phyloP scores from a whole-genome alignment of 257 asterid species.

The Perilla frutescens region DNA sequence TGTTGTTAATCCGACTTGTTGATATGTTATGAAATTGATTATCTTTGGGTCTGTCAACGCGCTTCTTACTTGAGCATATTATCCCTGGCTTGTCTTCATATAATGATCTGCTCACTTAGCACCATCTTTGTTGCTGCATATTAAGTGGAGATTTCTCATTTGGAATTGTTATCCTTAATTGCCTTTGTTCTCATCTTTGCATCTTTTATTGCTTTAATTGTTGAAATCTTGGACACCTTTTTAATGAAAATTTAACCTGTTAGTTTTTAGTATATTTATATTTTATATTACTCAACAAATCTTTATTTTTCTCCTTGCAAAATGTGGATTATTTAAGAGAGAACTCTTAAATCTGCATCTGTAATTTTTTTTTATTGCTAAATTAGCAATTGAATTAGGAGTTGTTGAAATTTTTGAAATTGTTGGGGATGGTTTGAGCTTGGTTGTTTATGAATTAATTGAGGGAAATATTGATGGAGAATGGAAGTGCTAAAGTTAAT shows the following conservation, averaged over 20 bases:
- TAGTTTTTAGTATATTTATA: background rate
- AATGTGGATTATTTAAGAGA: background rate
- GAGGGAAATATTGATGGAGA: background rate
- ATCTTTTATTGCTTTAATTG: background rate
- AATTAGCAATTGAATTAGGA: background rate
- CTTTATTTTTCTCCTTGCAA: background rate
- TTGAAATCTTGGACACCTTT: background rate
- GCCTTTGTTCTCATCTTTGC: background rate
- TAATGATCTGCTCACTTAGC: background rate
- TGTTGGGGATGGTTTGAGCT: background rate
- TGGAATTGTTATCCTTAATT: background rate
- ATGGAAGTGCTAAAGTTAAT: background rate
- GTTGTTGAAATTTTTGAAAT: background rate
- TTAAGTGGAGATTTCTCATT: background rate
- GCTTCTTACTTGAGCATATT: background rate
- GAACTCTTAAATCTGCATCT: background rate
- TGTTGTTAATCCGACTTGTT: background rate
- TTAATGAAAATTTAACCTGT: background rate
- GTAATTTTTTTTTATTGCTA: background rate
- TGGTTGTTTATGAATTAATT: background rate
- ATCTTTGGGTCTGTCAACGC: background rate
- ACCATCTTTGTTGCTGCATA: background rate
- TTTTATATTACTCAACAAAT: background rate
- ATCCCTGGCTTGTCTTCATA: background rate
- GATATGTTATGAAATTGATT: conserved; percentile 4